Percentiles rank a stretch among this genome's conserved stretches.
Evolutionary conservation across 441 rosid genomes (phyloP).

Genomic region (Syzygium malaccense): DNA sequence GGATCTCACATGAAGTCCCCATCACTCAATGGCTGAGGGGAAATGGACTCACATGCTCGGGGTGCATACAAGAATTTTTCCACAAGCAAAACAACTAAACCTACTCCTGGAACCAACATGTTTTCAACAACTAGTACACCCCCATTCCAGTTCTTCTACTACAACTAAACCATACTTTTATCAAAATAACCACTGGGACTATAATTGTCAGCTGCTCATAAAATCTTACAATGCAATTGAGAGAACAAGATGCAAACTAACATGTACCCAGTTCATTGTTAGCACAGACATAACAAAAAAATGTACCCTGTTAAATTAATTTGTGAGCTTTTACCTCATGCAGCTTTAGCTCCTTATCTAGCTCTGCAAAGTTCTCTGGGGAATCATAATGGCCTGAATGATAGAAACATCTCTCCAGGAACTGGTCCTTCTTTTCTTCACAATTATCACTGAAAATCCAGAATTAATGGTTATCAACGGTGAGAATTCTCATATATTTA

Average conservation of each 20-base stretch:
- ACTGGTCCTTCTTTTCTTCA: slow-evolving; percentile 78
- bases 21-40: neutral
- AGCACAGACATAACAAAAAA: neutral
- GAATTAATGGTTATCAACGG: neutral
- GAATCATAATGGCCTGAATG: slow-evolving; percentile 43
- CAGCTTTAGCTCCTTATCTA: neutral
- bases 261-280: neutral
- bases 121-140: neutral
- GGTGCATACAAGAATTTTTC: neutral
- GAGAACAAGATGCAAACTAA: neutral
- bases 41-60: neutral
- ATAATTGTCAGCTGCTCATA: neutral
- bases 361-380: neutral
- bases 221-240: neutral
- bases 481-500: neutral
- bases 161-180: neutral
- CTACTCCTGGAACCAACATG: neutral
- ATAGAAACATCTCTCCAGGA: slow-evolving; percentile 90
- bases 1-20: neutral
- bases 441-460: slow-evolving; percentile 63
- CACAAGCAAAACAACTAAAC: neutral
- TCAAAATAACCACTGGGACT: neutral
- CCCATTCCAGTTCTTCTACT: neutral
- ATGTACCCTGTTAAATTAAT: neutral
- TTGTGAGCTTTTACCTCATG: neutral